Conservation (phyloP, 495 filamentous ascomycete genomes). For the Aspergillus incahuasiensis region DNA sequence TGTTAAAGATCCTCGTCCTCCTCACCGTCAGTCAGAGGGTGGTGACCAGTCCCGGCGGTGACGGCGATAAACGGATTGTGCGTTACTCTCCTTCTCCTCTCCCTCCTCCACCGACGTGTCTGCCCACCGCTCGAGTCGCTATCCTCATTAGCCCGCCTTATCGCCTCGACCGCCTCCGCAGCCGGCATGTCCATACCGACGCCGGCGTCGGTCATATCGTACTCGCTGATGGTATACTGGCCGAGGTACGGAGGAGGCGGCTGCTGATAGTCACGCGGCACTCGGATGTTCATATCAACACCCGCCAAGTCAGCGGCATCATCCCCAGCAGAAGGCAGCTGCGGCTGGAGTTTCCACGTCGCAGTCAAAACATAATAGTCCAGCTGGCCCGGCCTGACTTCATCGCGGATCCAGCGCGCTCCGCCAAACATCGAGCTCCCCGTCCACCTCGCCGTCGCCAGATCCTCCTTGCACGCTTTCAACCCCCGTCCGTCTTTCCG, state of each 20-base stretch:
- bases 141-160: neutral
- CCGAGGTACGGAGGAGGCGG: neutral
- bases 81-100: too few species aligned
- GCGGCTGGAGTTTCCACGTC: constrained; percentile 15
- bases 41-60: too few species aligned
- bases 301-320: neutral
- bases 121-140: too few species aligned
- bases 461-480: constrained; percentile 9
- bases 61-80: too few species aligned
- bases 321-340: neutral
- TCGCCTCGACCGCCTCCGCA: neutral
- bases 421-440: constrained; percentile 21
- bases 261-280: neutral
- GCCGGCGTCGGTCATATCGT: neutral
- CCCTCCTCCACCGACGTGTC: too few species aligned
- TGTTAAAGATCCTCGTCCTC: too few species aligned
- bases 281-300: neutral
- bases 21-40: too few species aligned
- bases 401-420: constrained; percentile 25
- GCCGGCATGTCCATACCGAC: neutral
- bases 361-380: constrained; percentile 27
- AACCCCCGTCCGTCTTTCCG: constrained; percentile 18
- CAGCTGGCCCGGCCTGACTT: constrained; percentile 21
- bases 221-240: neutral
- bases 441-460: constrained; percentile 21